Percentiles rank a stretch among this genome's conserved stretches.
Evolutionary conservation across 257 asterid species (phyloP).

Genomic region (Solanum pimpinellifolium): DNA sequence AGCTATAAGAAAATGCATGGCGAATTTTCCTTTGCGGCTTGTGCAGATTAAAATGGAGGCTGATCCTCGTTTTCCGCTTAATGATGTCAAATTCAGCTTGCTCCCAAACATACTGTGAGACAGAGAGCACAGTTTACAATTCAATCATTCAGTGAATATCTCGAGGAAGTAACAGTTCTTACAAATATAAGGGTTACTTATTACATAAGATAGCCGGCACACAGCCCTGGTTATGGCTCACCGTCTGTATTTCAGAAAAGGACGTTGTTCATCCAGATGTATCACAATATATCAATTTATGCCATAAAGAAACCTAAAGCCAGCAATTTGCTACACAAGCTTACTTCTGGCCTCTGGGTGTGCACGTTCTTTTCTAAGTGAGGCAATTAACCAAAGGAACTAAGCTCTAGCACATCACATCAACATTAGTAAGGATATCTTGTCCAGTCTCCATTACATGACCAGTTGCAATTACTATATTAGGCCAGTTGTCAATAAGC

Average conservation of each 20-base stretch:
- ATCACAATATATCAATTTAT: not conserved
- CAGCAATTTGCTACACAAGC: not conserved
- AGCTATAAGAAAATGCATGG: conserved; percentile 93
- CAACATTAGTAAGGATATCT: not conserved
- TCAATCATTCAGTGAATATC: not conserved
- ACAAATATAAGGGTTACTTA: not conserved
- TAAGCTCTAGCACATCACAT: not conserved
- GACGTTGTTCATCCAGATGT: not conserved
- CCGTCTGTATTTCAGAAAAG: not conserved
- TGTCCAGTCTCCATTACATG: not conserved
- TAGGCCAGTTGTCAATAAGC: not conserved
- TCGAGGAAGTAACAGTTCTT: not conserved
- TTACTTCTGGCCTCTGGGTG: not conserved
- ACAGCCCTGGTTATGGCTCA: not conserved
- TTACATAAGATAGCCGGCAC: not conserved
- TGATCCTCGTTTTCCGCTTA: conserved; percentile 87
- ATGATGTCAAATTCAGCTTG: conserved; percentile 86
- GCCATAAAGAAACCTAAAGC: not conserved
- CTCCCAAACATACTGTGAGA: conserved; percentile 80
- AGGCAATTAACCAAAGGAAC: not conserved
- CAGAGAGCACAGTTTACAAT: not conserved
- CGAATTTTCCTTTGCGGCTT: conserved; percentile 61
- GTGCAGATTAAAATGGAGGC: conserved; percentile 88
- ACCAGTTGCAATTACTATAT: not conserved
- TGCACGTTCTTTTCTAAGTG: not conserved